Conservation (phyloP, 2,329 filamentous ascomycete genomes). For the Ophiostoma novo-ulmi region DNA sequence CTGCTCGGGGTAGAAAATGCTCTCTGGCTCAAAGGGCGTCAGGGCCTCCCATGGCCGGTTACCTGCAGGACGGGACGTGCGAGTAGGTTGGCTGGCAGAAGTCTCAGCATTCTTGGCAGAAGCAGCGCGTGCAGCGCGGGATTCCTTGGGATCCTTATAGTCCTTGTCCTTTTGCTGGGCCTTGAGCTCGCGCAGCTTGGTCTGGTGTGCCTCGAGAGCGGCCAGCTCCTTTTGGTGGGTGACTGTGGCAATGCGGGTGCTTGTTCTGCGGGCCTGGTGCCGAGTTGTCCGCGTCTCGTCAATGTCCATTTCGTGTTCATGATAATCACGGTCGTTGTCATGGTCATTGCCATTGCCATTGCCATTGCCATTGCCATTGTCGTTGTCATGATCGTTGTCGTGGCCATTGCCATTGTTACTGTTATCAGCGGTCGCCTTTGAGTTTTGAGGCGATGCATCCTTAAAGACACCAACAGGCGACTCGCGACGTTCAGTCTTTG, state of each 20-base stretch:
- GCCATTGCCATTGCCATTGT: neutral
- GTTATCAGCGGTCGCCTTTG: neutral
- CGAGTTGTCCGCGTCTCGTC: constrained; percentile 13
- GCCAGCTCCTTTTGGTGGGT: constrained; percentile 21
- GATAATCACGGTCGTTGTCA: neutral
- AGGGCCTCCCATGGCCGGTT: constrained; percentile 26
- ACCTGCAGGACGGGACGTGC: neutral
- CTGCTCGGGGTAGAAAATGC: constrained; percentile 26
- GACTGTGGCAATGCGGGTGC: constrained; percentile 26
- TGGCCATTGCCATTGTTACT: neutral
- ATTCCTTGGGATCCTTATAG: constrained; percentile 13
- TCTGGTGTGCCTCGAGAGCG: constrained; percentile 18
- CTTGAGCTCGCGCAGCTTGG: constrained; percentile 13
- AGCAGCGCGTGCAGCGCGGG: neutral
- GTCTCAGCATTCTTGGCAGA: neutral
- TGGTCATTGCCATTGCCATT: neutral
- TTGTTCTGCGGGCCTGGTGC: constrained; percentile 24
- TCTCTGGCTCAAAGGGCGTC: constrained; percentile 25
- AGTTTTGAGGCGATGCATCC: neutral
- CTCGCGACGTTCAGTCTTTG: constrained; percentile 14
- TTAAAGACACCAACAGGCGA: constrained; percentile 4
- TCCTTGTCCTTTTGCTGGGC: constrained; percentile 12
- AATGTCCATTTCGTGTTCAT: constrained; percentile 17
- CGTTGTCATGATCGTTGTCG: neutral
- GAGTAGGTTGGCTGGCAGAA: neutral